phyloP scores from a whole-genome alignment of 1,139 yeast species.

The Suhomyces anneliseae region DNA sequence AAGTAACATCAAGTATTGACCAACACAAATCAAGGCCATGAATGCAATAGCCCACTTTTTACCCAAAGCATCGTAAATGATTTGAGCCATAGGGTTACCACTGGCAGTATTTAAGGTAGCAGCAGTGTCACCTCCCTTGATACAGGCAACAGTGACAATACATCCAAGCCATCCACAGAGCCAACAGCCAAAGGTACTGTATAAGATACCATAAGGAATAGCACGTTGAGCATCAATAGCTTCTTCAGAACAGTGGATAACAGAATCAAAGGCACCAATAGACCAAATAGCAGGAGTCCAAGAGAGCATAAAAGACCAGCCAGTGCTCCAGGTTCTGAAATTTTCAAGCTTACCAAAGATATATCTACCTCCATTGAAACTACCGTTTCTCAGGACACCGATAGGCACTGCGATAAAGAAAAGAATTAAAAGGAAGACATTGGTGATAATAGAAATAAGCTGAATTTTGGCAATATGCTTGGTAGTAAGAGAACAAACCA shows the following conservation, averaged over 20 bases:
- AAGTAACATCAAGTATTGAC: constrained; percentile 68
- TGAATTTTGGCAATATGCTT: constrained; percentile 56
- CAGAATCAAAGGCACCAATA: constrained; percentile 34
- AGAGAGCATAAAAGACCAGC: constrained; percentile 50
- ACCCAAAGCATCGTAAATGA: constrained; percentile 64
- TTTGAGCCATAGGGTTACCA: constrained; percentile 65
- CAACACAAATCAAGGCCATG: constrained; percentile 57
- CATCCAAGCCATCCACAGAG: constrained; percentile 58
- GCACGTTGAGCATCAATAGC: constrained; percentile 27
- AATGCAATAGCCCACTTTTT: constrained; percentile 68
- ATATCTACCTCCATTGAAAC: constrained; percentile 38
- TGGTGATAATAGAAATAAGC: constrained; percentile 56
- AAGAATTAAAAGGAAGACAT: constrained; percentile 54
- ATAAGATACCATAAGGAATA: constrained; percentile 28
- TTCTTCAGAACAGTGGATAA: constrained; percentile 34
- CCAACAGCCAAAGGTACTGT: constrained; percentile 46
- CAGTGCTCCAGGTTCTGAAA: constrained; percentile 57
- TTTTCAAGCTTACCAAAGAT: constrained; percentile 56
- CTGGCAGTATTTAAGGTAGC: constrained; percentile 39
- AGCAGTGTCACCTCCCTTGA: constrained; percentile 48
- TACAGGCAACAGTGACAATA: constrained; percentile 54
- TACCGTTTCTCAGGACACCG: constrained; percentile 34
- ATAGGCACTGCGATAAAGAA: constrained; percentile 68
- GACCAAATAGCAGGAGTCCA: constrained; percentile 38
- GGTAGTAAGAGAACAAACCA: constrained; percentile 35